Conservation (phyloP, 306 rosid genomes). For the Fagus sylvatica region DNA sequence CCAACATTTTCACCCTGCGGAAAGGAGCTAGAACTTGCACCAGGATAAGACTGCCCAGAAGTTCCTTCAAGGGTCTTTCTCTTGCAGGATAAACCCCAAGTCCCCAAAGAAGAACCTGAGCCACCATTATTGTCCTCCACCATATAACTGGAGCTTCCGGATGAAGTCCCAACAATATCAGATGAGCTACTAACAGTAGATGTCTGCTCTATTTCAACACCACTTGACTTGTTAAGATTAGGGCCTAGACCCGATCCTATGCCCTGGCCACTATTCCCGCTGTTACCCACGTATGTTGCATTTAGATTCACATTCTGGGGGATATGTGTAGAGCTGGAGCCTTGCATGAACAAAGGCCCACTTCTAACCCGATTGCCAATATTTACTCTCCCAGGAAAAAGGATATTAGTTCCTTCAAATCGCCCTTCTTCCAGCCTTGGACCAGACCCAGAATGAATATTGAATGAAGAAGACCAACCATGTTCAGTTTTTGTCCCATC, state of each 20-base stretch:
- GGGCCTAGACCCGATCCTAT: conserved; percentile 43
- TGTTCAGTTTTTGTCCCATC: conserved; percentile 56
- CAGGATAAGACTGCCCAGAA: conserved; percentile 56
- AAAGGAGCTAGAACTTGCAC: conserved; percentile 64
- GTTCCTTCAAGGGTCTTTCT: conserved; percentile 78
- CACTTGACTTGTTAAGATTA: conserved; percentile 40
- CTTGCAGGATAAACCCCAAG: conserved; percentile 87
- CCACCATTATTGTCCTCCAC: conserved; percentile 45
- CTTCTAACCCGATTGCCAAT: conserved; percentile 50
- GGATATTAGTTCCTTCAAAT: conserved; percentile 39
- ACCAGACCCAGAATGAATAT: conserved; percentile 46
- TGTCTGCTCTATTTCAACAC: conserved; percentile 43
- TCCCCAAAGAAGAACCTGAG: conserved; percentile 57
- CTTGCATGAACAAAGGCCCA: conserved; percentile 56
- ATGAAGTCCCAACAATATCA: conserved; percentile 51
- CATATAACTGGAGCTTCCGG: conserved; percentile 57
- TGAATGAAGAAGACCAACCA: conserved; percentile 46
- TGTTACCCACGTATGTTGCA: conserved; percentile 37
- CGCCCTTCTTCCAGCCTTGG: conserved; percentile 52
- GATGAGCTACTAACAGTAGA: conserved; percentile 42
- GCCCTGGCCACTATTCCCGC: conserved; percentile 46
- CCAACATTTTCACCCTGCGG: conserved; percentile 48
- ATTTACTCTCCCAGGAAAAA: conserved; percentile 47
- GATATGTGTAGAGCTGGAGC: conserved; percentile 56
- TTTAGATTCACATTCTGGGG: conserved; percentile 42